phyloP scores from a whole-genome alignment of 192 early-diverging fungal genomes.

The Coemansia sp. region DNA sequence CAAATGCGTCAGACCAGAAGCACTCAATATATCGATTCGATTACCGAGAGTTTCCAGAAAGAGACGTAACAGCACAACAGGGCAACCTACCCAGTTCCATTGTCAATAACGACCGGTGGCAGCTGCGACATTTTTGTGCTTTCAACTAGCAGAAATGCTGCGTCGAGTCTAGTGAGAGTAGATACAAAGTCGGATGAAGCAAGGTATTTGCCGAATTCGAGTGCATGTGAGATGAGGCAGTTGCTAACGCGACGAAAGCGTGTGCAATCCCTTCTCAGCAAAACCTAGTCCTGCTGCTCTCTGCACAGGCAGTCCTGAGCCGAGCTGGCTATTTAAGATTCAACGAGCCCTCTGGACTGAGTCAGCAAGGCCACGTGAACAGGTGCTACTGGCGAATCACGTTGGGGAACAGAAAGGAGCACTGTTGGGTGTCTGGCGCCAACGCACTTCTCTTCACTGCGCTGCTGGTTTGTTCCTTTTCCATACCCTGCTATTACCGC shows the following conservation, averaged over 20 bases:
- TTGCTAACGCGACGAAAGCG: not conserved
- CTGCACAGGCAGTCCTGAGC: not conserved
- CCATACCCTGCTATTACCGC: not conserved
- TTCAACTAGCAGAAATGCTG: not conserved
- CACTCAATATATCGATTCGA: not conserved
- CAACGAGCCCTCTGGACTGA: not conserved
- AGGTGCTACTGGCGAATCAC: not conserved
- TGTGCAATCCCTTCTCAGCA: not conserved
- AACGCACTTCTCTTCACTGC: not conserved
- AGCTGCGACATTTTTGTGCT: conserved; percentile 39
- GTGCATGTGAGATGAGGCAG: conserved; percentile 1
- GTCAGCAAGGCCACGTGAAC: conserved; percentile 5
- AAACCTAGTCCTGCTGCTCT: not conserved
- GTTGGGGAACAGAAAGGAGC: conserved; percentile 6
- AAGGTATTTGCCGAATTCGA: not conserved
- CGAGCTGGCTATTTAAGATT: not conserved
- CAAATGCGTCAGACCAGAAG: not conserved
- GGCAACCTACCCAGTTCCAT: conserved; percentile 86
- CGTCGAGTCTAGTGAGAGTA: not conserved
- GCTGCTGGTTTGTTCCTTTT: not conserved
- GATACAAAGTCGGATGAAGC: not conserved
- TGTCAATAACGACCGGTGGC: conserved; percentile 93
- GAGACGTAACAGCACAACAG: not conserved
- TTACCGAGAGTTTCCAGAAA: not conserved
- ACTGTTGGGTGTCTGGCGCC: not conserved